Evolutionary conservation across 495 filamentous ascomycete genomes (phyloP).

Genomic region (Aspergillus kassunensis): DNA sequence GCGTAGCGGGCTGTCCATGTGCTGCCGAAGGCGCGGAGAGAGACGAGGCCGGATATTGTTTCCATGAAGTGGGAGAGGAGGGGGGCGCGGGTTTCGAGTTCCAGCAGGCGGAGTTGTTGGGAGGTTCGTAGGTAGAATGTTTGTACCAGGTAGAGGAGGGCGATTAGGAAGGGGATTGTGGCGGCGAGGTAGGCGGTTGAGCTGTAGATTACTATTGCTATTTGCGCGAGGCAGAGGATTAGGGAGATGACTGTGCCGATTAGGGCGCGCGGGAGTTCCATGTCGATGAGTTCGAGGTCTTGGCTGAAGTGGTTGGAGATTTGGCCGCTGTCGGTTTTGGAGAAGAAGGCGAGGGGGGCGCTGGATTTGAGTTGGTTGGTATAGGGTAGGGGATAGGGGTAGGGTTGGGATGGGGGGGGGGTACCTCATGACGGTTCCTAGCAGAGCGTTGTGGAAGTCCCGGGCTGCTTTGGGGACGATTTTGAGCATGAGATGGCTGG

Average conservation of each 20-base stretch:
- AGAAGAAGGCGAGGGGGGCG: conserved; percentile 22
- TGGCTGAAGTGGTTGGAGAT: conserved; percentile 22
- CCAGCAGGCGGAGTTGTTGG: conserved; percentile 53
- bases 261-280: conserved; percentile 34
- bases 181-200: conserved; percentile 36
- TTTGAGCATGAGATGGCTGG: neutral
- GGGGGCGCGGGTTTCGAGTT: conserved; percentile 52
- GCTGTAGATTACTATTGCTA: too few species aligned
- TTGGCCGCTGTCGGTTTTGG: conserved; percentile 22
- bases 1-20: conserved; percentile 37
- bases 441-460: neutral
- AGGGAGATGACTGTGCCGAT: conserved; percentile 36
- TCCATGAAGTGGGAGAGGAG: conserved; percentile 53
- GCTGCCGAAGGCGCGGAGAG: conserved; percentile 49
- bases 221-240: conserved; percentile 36
- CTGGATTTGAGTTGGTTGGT: neutral
- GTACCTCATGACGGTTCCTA: conserved; percentile 1
- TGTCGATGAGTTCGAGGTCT: conserved; percentile 51
- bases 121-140: conserved; percentile 55
- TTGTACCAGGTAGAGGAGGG: conserved; percentile 45
- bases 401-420: neutral
- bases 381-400: too few species aligned
- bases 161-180: conserved; percentile 33
- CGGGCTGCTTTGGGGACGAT: conserved; percentile 1
- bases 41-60: conserved; percentile 31